Evolutionary conservation across 495 filamentous ascomycete genomes (phyloP), one percentile per base, ranked within the genome.

Genomic region (Mytilinidion resinicola): DNA sequence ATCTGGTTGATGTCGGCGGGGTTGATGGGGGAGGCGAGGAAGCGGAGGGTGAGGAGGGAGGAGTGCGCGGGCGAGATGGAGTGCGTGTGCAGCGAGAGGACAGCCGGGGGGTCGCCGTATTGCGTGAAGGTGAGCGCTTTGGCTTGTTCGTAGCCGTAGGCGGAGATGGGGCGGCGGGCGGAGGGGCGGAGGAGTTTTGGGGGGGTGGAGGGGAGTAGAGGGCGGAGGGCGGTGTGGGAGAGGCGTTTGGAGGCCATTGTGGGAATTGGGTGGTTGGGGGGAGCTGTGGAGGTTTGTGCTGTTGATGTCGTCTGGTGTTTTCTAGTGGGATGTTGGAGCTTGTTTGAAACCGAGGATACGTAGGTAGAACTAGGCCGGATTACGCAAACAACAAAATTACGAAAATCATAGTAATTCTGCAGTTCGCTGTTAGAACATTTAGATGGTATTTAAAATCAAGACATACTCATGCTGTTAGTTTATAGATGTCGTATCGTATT

Each of bases 1-100:
- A 97, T 85, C 70, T 88, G 84, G 77, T 97, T 98, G 61, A 99
- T 87, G 77, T 99, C 93, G 57, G 93, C 90, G 21, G 93, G 93
- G 80, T 99, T 99, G 67, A 97, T 85, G 48, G 93, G 91, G 0
- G 89, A 83, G 47, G 91, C 85, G 66, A 97, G 87, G 62, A 95
- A 84, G 65, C 83, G 84, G 50, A 89, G 74, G 50, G 81, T 87
- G 39, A 88, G 55, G 44, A 65, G 67, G 36, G 63, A 44, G 58
- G 64, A 57, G 55, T 74, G 72, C 3, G 73, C 62, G 9, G 73
- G 73, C 3, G 67, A 65, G 56, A 76, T 72, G 54, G 72, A 74
- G 63, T 76, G 72, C 15, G 35, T 57, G 64, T 76, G 73, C 4
- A 76, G 63, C n/a, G 49, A 51, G 36, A 98, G 77, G 4, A 92